Conservation (phyloP, 306 rosid genomes). For the Quercus cerris region DNA sequence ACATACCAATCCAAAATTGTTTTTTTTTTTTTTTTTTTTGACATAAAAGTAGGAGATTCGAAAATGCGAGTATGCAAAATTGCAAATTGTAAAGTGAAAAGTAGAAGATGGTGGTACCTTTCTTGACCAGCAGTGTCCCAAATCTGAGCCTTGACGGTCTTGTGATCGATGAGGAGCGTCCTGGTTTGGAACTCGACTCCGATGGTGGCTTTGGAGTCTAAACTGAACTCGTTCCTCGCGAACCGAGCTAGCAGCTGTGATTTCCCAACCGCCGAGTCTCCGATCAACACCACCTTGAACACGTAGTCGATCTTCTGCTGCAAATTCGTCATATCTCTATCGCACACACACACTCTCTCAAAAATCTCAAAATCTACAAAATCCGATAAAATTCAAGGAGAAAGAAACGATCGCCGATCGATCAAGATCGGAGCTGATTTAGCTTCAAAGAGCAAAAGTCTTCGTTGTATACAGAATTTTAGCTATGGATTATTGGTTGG, state of each 20-base stretch:
- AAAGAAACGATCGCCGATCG: too few species aligned
- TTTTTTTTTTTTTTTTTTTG: too few species aligned
- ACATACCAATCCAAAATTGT: too few species aligned
- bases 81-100: too few species aligned
- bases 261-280: conserved; percentile 93
- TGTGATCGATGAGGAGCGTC: conserved; percentile 77
- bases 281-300: conserved; percentile 83
- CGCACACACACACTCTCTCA: neutral
- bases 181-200: conserved; percentile 93
- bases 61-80: too few species aligned
- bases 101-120: conserved; percentile 42
- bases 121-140: conserved; percentile 99
- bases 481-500: neutral
- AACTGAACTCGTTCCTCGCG: conserved; percentile 65
- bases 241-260: conserved; percentile 86
- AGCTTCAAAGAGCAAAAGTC: too few species aligned
- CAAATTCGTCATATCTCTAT: conserved; percentile 51
- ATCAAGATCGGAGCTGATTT: too few species aligned
- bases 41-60: too few species aligned
- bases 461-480: too few species aligned
- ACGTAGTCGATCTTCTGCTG: conserved; percentile 83
- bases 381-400: neutral
- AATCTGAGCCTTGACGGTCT: conserved; percentile 86
- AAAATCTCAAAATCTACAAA: neutral
- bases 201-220: conserved; percentile 83